phyloP scores from a whole-genome alignment of 2,329 filamentous ascomycete species.

The Ascochyta rabiei region DNA sequence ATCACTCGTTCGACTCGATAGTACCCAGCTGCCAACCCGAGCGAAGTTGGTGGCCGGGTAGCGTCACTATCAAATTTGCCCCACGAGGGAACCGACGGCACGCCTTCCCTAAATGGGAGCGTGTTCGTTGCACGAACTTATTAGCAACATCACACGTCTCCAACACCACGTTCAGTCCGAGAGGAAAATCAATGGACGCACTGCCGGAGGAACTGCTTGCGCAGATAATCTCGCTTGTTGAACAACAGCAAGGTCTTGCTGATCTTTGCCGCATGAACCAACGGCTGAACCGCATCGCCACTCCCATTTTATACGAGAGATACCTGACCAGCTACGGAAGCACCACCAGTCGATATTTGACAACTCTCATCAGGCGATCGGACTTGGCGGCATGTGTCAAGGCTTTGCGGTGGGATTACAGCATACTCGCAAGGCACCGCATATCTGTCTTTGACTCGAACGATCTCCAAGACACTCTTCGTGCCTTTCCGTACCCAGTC shows the following conservation, averaged over 20 bases:
- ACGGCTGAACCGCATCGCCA: conserved; percentile 11
- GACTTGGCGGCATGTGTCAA: conserved; percentile 5
- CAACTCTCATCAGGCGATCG: conserved; percentile 2
- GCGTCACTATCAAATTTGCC: too few relatives aligned
- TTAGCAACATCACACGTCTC: not conserved
- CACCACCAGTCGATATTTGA: conserved; percentile 3
- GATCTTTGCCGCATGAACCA: conserved; percentile 10
- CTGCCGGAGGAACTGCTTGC: conserved; percentile 8
- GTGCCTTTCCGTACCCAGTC: conserved; percentile 4
- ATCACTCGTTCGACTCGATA: too few relatives aligned
- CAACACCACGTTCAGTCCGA: not conserved
- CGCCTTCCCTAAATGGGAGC: not conserved
- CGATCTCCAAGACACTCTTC: conserved; percentile 7
- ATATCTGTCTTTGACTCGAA: conserved; percentile 4
- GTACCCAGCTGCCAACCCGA: too few relatives aligned
- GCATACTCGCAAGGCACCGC: conserved; percentile 5
- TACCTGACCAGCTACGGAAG: conserved; percentile 7
- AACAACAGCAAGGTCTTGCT: conserved; percentile 4
- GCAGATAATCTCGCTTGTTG: conserved; percentile 5
- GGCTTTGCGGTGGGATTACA: conserved; percentile 11
- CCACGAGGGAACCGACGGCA: not conserved
- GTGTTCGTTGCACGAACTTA: too few relatives aligned
- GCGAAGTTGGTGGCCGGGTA: too few relatives aligned
- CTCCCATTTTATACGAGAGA: conserved; percentile 3
- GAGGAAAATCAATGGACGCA: not conserved